A percentile compares a stretch with the other conserved stretches of the same genome.
Evolutionary conservation across 306 rosid species (phyloP).

Genomic region (Pueraria montana): DNA sequence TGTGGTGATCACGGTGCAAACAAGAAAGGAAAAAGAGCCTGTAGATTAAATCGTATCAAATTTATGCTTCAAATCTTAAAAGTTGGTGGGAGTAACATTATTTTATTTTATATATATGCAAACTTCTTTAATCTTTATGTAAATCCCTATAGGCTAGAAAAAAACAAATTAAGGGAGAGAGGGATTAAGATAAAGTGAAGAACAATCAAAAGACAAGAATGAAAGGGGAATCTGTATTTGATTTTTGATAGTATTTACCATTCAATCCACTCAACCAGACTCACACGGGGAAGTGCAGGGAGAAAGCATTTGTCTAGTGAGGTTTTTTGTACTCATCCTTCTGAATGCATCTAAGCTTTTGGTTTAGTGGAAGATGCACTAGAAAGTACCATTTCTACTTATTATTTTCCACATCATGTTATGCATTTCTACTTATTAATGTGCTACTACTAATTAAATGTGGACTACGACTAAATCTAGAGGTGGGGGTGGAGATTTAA

Average conservation of each 20-base stretch:
- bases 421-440: too few species aligned
- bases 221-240: conserved; percentile 69
- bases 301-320: conserved; percentile 43
- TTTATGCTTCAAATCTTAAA: too few species aligned
- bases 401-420: conserved; percentile 54
- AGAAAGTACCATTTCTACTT: conserved; percentile 60
- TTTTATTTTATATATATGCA: background rate
- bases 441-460: too few species aligned
- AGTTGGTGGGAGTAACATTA: background rate
- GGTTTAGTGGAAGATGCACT: conserved; percentile 68
- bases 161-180: background rate
- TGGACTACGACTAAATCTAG: too few species aligned
- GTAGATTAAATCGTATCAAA: too few species aligned
- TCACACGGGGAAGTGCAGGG: conserved; percentile 56
- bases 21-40: too few species aligned
- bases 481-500: too few species aligned
- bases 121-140: conserved; percentile 37
- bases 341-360: conserved; percentile 48
- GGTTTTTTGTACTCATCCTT: conserved; percentile 46
- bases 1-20: too few species aligned
- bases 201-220: conserved; percentile 72
- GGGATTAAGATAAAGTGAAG: conserved; percentile 44
- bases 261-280: conserved; percentile 72
- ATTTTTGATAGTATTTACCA: conserved; percentile 80
- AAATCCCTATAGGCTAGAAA: conserved; percentile 18